These are phyloP conservation scores for Vitis hybrid DNA, from an alignment of 177 flowering plant genomes.

Conservation along the genomic window DNA sequence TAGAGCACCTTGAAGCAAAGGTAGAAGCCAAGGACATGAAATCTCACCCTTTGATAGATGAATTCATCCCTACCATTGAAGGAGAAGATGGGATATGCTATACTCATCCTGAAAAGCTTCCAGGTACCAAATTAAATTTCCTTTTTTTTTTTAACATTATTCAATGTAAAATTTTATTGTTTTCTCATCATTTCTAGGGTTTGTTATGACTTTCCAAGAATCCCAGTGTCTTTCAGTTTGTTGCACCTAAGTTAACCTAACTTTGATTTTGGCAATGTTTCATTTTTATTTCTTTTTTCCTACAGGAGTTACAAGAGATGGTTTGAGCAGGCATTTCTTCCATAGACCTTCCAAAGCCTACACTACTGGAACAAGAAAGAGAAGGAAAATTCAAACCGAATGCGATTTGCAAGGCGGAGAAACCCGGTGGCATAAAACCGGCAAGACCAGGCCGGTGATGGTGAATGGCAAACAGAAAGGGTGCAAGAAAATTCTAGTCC, in stretches of 20 bases:
- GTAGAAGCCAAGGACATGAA: slow-evolving; percentile 61
- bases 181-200: neutral
- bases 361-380: slow-evolving; percentile 88
- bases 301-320: slow-evolving; percentile 87
- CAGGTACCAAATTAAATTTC: slow-evolving; percentile 44
- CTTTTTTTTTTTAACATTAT: neutral
- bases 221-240: slow-evolving; percentile 25
- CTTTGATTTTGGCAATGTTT: slow-evolving; percentile 35
- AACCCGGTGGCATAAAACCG: slow-evolving; percentile 95
- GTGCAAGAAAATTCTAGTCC: slow-evolving; percentile 89
- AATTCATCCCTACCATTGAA: slow-evolving; percentile 94
- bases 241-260: slow-evolving; percentile 67
- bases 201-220: slow-evolving; percentile 28
- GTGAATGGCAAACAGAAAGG: slow-evolving; percentile 89
- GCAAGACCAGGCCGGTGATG: slow-evolving; percentile 89
- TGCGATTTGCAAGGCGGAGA: slow-evolving; percentile 87
- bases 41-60: slow-evolving; percentile 94
- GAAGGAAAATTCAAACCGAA: slow-evolving; percentile 88
- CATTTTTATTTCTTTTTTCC: neutral
- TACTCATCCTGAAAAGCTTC: slow-evolving; percentile 97
- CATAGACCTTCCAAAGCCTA: slow-evolving; percentile 95
- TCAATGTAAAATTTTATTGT: slow-evolving; percentile 8
- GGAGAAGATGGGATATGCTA: slow-evolving; percentile 99
- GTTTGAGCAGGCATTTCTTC: slow-evolving; percentile 87
- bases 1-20: slow-evolving; percentile 91